phyloP scores from a whole-genome alignment of 1,284 basidiomycete genomes.

The Malassezia brasiliensis region DNA sequence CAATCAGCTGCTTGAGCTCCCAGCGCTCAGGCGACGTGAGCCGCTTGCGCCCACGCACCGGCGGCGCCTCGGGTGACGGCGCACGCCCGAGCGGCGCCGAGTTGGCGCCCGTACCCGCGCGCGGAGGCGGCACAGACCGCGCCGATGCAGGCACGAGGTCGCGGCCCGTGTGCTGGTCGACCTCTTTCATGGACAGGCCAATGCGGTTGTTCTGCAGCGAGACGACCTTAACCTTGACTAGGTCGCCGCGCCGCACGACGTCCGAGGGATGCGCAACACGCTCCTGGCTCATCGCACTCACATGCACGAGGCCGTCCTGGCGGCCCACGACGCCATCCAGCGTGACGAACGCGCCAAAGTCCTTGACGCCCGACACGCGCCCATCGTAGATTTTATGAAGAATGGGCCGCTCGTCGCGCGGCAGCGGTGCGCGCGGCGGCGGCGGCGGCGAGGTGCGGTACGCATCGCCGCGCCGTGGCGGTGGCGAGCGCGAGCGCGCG shows the following conservation, averaged over 20 bases:
- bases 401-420: slow-evolving; percentile 63
- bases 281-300: slow-evolving; percentile 77
- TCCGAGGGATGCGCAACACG: slow-evolving; percentile 80
- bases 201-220: slow-evolving; percentile 71
- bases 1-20: slow-evolving; percentile 98
- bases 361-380: slow-evolving; percentile 72
- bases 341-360: slow-evolving; percentile 88
- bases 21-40: slow-evolving; percentile 93
- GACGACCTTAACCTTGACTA: slow-evolving; percentile 73
- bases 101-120: slow-evolving; percentile 51
- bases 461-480: not conserved
- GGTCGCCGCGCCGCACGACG: slow-evolving; percentile 69
- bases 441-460: not conserved
- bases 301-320: slow-evolving; percentile 89
- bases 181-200: slow-evolving; percentile 91
- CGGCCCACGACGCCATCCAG: slow-evolving; percentile 77
- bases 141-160: slow-evolving; percentile 80
- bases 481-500: not conserved
- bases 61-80: not conserved
- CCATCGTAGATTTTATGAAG: slow-evolving; percentile 92
- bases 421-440: not conserved
- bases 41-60: slow-evolving; percentile 55
- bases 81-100: slow-evolving; percentile 46
- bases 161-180: slow-evolving; percentile 76
- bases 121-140: slow-evolving; percentile 22